phyloP scores from a whole-genome alignment of 169 alveolate genomes.

The Perkinsus olseni region DNA sequence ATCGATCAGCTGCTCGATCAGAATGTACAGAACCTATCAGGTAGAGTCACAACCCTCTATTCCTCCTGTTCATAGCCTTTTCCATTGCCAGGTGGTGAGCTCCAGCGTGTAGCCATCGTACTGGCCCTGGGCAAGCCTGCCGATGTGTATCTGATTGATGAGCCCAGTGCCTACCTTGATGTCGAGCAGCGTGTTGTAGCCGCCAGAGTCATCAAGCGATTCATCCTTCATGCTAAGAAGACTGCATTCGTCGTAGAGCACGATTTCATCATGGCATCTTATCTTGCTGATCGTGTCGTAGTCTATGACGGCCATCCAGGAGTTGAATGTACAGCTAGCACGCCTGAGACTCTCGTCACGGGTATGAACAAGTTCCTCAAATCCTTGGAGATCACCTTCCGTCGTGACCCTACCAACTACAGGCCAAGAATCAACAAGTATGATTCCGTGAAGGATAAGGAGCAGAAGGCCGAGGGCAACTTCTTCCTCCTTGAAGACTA shows the following conservation, averaged over 20 bases:
- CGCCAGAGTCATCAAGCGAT: constrained; percentile 95
- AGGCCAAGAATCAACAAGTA: constrained; percentile 98
- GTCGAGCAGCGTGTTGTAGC: constrained; percentile 98
- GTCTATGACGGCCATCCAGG: constrained; percentile 98
- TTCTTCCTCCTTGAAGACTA: constrained; percentile 86
- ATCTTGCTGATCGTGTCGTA: constrained; percentile 97
- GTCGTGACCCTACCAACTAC: constrained; percentile 96
- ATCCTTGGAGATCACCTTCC: constrained; percentile 91
- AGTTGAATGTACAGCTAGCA: constrained; percentile 64
- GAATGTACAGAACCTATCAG: constrained; percentile 69
- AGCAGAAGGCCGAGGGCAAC: constrained; percentile 91
- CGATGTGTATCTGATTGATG: constrained; percentile 96
- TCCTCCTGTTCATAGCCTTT: background rate
- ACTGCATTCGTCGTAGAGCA: constrained; percentile 99
- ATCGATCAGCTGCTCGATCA: constrained; percentile 86
- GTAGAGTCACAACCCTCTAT: background rate
- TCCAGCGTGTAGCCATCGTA: constrained; percentile 94
- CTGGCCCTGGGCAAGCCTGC: constrained; percentile 96
- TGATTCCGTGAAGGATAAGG: constrained; percentile 95
- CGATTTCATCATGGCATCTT: constrained; percentile 99
- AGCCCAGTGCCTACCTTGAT: constrained; percentile 99
- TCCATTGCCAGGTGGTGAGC: constrained; percentile 96
- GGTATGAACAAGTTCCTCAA: constrained; percentile 90
- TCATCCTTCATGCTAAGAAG: constrained; percentile 90
- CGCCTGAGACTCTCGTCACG: constrained; percentile 75